These are phyloP conservation scores for Penicillium silybi DNA, from an alignment of 495 filamentous ascomycete species.

Conservation along the genomic window DNA sequence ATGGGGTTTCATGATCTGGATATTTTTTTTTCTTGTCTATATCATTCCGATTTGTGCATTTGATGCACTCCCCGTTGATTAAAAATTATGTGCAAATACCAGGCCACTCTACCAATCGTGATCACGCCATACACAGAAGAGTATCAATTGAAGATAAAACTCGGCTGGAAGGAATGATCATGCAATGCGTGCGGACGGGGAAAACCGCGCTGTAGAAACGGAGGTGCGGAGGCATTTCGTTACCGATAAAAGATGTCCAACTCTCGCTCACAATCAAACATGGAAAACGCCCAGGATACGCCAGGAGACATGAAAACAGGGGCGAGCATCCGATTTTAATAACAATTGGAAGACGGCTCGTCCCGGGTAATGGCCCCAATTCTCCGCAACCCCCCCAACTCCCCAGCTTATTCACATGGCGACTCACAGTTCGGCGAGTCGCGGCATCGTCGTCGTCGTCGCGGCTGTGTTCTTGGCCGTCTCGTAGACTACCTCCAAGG, in stretches of 20 bases:
- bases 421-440: slow-evolving; percentile 38
- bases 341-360: neutral
- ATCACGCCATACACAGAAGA: neutral
- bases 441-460: slow-evolving; percentile 27
- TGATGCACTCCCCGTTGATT: neutral
- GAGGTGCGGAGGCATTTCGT: neutral
- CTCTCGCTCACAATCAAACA: neutral
- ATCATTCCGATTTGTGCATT: slow-evolving; percentile 3
- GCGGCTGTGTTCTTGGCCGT: slow-evolving; percentile 39
- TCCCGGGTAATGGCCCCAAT: too few relatives aligned
- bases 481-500: slow-evolving; percentile 40
- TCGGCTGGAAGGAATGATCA: neutral
- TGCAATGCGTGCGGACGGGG: neutral
- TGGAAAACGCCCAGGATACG: slow-evolving; percentile 13
- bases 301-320: neutral
- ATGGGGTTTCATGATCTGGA: neutral
- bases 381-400: slow-evolving; percentile 2
- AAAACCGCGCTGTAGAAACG: neutral
- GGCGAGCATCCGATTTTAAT: too few relatives aligned
- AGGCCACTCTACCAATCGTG: neutral
- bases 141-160: slow-evolving; percentile 6
- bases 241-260: neutral
- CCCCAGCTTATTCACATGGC: neutral
- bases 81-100: neutral
- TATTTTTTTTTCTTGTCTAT: neutral